Evolutionary conservation across 108 stramenopile species (phyloP), one percentile per base, ranked within the genome.

Genomic region (Skeletonema tropicum): DNA sequence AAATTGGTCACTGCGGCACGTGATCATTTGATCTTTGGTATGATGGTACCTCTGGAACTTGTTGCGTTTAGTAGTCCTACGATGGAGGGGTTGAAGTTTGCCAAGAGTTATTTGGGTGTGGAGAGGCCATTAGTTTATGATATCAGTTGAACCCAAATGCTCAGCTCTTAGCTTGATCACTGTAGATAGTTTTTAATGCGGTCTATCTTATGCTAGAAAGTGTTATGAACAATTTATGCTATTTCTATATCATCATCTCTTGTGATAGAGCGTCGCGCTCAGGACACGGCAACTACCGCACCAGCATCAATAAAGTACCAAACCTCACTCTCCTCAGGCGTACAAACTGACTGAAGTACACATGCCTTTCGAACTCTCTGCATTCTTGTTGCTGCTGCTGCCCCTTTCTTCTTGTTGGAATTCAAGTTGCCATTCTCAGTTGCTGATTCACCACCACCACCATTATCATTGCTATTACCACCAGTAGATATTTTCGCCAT

Each of bases 61-160:
- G 39, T 93, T 17, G 94, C 94, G 2, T 93, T 95, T 83, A 93
- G 92, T 31, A 95, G 92, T 83, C 94, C 94, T 12, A 93, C 92
- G 21, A 39, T 73, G 35, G 89, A 91, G 10, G 94, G 94, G 48
- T 65, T 82, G 26, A 26, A 19, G 12, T 93, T 95, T 77, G 94
- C 91, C 2, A 49, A 71, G 29, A 57, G 59, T 5, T 95, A 92
- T 70, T 52, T 72, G 45, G 65, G 66, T 36, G 57, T 69, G 15
- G 79, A 84, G 57, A 59, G 38, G 41, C 74, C 75, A 12, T 84
- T 81, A 66, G 71, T 77, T 45, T 77, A 81, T 76, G 81, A 82
- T 63, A 71, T 81, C 49, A 68, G 19, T 55, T 81, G 75, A 71
- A 25, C 13, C 23, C 14, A 11, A 26, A 57, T 19, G 1, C 26